These are phyloP conservation scores for Trebouxia sp. DNA, from an alignment of 139 green algal species.

Conservation along the genomic window DNA sequence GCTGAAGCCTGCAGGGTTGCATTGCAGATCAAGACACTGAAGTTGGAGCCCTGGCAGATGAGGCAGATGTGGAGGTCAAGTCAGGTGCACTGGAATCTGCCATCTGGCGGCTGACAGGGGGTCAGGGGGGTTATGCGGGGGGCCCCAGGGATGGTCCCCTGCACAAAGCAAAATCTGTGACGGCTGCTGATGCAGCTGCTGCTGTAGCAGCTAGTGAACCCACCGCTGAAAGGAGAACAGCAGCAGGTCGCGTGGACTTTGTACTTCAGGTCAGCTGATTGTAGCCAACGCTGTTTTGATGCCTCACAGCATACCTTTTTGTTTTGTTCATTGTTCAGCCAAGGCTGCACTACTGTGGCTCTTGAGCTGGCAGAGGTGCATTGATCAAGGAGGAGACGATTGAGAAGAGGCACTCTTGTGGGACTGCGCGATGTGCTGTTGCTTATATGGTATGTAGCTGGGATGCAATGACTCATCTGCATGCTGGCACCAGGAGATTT, in stretches of 20 bases:
- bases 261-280: constrained; percentile 45
- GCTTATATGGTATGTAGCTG: too few species aligned
- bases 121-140: neutral
- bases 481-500: too few species aligned
- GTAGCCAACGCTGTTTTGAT: neutral
- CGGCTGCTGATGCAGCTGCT: neutral
- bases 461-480: too few species aligned
- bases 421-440: too few species aligned
- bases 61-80: constrained; percentile 21
- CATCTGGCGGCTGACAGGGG: constrained; percentile 28
- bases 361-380: too few species aligned
- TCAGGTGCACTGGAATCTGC: constrained; percentile 16
- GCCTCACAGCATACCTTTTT: neutral
- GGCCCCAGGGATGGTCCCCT: neutral
- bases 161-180: neutral
- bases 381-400: too few species aligned
- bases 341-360: too few species aligned
- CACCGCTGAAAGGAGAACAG: neutral
- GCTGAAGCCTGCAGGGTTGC: neutral
- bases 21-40: constrained; percentile 11
- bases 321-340: too few species aligned
- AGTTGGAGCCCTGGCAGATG: constrained; percentile 13
- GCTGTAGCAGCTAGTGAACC: neutral
- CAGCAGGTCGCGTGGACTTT: constrained; percentile 60
- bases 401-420: too few species aligned